phyloP scores from a whole-genome alignment of 2,329 filamentous ascomycete genomes.

The Penicillium palitans region DNA sequence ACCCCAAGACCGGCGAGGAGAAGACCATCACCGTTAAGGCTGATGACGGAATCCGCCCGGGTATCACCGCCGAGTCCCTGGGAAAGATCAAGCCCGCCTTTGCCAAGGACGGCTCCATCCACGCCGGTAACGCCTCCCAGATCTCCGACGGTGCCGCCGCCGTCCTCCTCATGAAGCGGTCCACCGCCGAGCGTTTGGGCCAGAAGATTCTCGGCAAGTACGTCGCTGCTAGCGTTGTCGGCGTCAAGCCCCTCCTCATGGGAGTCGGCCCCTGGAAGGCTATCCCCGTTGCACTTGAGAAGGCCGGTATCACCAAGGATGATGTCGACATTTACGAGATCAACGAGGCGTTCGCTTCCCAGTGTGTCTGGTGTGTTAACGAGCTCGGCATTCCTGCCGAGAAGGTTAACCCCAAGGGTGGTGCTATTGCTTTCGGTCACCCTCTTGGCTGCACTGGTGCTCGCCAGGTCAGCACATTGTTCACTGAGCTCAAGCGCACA shows the following conservation, averaged over 20 bases:
- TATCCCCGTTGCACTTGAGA: slow-evolving; percentile 86
- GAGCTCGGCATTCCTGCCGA: slow-evolving; percentile 77
- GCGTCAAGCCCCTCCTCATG: slow-evolving; percentile 92
- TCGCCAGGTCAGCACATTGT: slow-evolving; percentile 85
- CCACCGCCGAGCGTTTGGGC: slow-evolving; percentile 81
- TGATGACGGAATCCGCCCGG: slow-evolving; percentile 83
- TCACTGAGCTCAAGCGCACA: slow-evolving; percentile 85
- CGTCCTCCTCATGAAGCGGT: slow-evolving; percentile 92
- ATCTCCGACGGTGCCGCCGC: slow-evolving; percentile 95
- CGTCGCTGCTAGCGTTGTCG: slow-evolving; percentile 79
- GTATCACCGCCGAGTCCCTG: slow-evolving; percentile 85
- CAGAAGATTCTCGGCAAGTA: slow-evolving; percentile 92
- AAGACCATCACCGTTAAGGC: slow-evolving; percentile 78
- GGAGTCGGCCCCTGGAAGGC: slow-evolving; percentile 93
- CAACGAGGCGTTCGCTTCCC: slow-evolving; percentile 96
- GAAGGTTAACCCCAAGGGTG: slow-evolving; percentile 97
- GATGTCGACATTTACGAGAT: slow-evolving; percentile 98
- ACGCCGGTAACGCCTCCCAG: slow-evolving; percentile 94
- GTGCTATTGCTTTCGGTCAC: slow-evolving; percentile 93
- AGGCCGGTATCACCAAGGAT: slow-evolving; percentile 80
- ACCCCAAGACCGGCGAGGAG: slow-evolving; percentile 85
- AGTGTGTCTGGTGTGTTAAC: slow-evolving; percentile 91
- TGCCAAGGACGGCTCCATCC: slow-evolving; percentile 86
- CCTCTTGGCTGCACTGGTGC: slow-evolving; percentile 93
- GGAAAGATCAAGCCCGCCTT: slow-evolving; percentile 89